phyloP scores from a whole-genome alignment of 1,284 basidiomycete genomes.

The Thelephora terrestris region DNA sequence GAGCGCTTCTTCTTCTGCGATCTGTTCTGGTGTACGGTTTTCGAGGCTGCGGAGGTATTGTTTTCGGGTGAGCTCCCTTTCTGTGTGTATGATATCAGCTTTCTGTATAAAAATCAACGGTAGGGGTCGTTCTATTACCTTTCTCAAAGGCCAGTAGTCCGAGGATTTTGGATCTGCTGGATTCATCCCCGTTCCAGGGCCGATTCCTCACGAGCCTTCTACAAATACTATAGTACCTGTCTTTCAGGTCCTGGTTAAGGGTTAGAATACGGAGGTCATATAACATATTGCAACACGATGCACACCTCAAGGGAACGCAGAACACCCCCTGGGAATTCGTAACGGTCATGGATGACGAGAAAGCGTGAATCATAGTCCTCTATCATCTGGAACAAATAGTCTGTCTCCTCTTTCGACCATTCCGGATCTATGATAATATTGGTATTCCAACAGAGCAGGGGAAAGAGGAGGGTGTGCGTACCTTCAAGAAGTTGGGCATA shows the following conservation, averaged over 20 bases:
- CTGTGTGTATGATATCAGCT: constrained; percentile 26
- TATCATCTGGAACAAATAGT: constrained; percentile 82
- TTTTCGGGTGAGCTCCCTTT: constrained; percentile 84
- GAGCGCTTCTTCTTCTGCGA: constrained; percentile 92
- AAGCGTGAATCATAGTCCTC: constrained; percentile 85
- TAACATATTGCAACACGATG: constrained; percentile 2
- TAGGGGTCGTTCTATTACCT: constrained; percentile 32
- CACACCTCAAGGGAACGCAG: constrained; percentile 62
- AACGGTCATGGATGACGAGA: constrained; percentile 87
- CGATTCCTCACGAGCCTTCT: constrained; percentile 79
- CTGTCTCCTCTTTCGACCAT: constrained; percentile 94
- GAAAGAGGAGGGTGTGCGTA: constrained; percentile 19
- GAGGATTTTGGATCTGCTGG: constrained; percentile 56
- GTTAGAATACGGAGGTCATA: neutral
- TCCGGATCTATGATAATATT: constrained; percentile 46
- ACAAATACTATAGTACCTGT: constrained; percentile 90
- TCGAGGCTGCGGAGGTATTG: constrained; percentile 82
- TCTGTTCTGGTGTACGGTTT: constrained; percentile 78
- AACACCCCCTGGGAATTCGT: constrained; percentile 54
- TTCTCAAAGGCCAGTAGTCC: constrained; percentile 77
- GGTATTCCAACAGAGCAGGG: neutral
- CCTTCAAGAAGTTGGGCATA: constrained; percentile 77
- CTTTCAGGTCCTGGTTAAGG: constrained; percentile 75
- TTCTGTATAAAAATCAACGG: neutral
- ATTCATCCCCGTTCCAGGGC: constrained; percentile 74